Conservation (phyloP, 177 flowering plant genomes). For the Vitis hybrid region DNA sequence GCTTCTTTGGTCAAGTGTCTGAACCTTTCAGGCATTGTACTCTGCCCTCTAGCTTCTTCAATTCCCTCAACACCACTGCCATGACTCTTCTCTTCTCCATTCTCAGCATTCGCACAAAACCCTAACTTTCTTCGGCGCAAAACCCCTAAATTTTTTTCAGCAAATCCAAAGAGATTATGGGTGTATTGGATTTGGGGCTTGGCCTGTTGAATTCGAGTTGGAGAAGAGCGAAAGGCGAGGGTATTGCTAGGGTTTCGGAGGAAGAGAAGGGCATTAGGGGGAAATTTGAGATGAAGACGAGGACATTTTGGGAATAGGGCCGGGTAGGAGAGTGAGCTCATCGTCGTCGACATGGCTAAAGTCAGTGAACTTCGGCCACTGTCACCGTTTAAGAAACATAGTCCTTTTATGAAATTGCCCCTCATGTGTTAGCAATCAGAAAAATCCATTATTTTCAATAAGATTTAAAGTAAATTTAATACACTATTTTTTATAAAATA, state of each 20-base stretch:
- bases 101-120: constrained; percentile 26
- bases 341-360: constrained; percentile 16
- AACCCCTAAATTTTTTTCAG: constrained; percentile 15
- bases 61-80: constrained; percentile 36
- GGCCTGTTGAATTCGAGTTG: constrained; percentile 9
- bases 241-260: constrained; percentile 4
- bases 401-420: too few relatives aligned
- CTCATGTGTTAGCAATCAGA: too few relatives aligned
- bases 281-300: constrained; percentile 4
- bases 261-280: constrained; percentile 7
- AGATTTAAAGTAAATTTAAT: too few relatives aligned
- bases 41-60: constrained; percentile 55
- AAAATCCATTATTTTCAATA: too few relatives aligned
- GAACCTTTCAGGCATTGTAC: constrained; percentile 79
- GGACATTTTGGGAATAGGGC: constrained; percentile 11
- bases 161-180: constrained; percentile 8
- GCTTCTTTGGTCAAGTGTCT: constrained; percentile 72
- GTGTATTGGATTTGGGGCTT: neutral
- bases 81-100: constrained; percentile 24
- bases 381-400: neutral
- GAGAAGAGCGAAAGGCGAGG: constrained; percentile 13
- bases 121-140: constrained; percentile 16
- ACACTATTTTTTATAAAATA: too few relatives aligned
- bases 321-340: constrained; percentile 21
- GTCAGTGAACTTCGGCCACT: neutral